Evolutionary conservation across 2,329 filamentous ascomycete species (phyloP), one percentile per base, ranked within the genome.

Genomic region (Diplodia mutila): DNA sequence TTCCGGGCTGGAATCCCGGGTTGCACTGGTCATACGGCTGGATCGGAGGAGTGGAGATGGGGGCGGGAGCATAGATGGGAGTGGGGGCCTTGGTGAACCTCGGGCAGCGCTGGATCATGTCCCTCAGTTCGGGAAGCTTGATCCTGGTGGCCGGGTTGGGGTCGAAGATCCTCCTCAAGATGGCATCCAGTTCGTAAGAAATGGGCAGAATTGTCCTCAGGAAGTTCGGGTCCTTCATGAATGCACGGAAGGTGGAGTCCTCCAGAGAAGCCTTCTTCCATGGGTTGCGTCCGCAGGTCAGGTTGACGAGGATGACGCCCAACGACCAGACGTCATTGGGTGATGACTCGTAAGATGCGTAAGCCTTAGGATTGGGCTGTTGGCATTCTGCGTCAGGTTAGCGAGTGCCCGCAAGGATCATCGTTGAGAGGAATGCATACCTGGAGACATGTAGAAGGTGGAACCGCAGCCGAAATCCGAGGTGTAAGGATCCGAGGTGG

Each of bases 381-480:
- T 97, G 89, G 78, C 95, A 99, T 87, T 99, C 95, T 97, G 80
- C 70, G 39, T 29, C 67, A 65, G 8, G 42, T 69, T 65, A 67
- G 61, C 61, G 39, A 67, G 61, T 34, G 32, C 25, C 18, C 14
- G 57, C 49, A 51, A 57, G 69, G 71, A 71, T n/a, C n/a, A 54
- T 46, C 39, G 34, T 16, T 25, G 39, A 29, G n/a, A 37, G 32
- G 53, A 39, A 63, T 51, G 83, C 87, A 80, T 91, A 97, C 94
- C 94, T 87, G 95, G 95, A 77, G 93, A 97, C 95, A 98, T 99
- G 83, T 99, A 99, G 76, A 98, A 98, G 16, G 94, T 98, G 37
- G 95, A 98, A 71, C 95, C 95, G 79, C 95, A 99, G 75, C 95
- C 95, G 80, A 97, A 97, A 79, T 99, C 95, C 73, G 93, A 91